Evolutionary conservation across 139 green algal species (phyloP), one percentile per base, ranked within the genome.

Genomic region (Pseudopediastrum boryanum): DNA sequence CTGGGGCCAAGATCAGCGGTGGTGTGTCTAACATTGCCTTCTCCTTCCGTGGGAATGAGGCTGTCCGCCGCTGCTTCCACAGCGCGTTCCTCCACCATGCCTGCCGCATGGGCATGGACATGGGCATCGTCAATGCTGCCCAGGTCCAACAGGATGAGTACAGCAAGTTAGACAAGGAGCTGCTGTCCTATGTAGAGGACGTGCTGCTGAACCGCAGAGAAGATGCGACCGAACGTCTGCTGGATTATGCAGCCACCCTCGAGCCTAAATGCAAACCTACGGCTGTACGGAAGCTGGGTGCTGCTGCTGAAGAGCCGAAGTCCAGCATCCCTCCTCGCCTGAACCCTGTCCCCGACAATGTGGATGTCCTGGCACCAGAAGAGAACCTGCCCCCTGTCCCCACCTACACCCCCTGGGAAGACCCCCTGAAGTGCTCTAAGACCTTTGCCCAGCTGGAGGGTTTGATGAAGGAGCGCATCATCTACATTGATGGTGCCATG

Each of bases 1-100:
- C 96, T 0, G 95, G 95, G 36, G 87, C 65, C 81, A 98, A 99
- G 89, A 95, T 99, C 85, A 95, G 86, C 61, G 96, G 96, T 16
- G 96, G 96, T 39, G 95, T 99, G 56, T 98, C 93, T 75, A 99
- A 99, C 94, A 94, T 99, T 43, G 95, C 96, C 36, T 99, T 99
- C 86, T 94, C 88, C 77, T 99, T 99, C 95, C 90, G 96, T 13
- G 96, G 96, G 78, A 99, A 99, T 71, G 33, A 90, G 66, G 96
- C 98, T 87, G 89, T 98, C 73, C 90, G 94, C 38, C 88, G 94
- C n/a, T 91, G 86, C 50, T 97, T 97, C 89, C 94, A 98, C 89
- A 90, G 71, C 27, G 90, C 92, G 5, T 98, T 98, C 87, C 86
- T 98, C 80, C 88, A 98, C 85, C 91, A 97, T 70, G 94, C 94